Evolutionary conservation across 768 basidiomycete genomes (phyloP).

Genomic region (Pulveroboletus sp.): DNA sequence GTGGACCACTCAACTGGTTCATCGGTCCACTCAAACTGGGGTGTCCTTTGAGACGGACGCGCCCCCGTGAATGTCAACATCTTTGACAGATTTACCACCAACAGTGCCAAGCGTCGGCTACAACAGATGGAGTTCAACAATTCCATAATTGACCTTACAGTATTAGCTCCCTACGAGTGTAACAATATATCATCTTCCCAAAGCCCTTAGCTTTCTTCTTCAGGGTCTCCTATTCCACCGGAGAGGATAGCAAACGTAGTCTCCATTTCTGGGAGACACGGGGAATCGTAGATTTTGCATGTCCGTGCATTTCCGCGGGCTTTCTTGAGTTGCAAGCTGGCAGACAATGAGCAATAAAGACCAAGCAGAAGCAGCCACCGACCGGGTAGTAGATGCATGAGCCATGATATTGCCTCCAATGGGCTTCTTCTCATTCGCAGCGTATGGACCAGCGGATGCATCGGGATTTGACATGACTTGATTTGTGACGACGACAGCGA

Average conservation of each 20-base stretch:
- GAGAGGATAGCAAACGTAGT: slow-evolving; percentile 90
- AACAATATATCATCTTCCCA: neutral
- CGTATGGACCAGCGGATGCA: slow-evolving; percentile 83
- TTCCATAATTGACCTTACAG: slow-evolving; percentile 5
- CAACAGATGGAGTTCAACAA: slow-evolving; percentile 12
- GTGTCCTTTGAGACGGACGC: neutral
- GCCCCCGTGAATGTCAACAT: neutral
- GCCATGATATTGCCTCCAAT: slow-evolving; percentile 99
- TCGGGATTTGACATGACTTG: slow-evolving; percentile 99
- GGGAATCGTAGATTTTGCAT: slow-evolving; percentile 97
- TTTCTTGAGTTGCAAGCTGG: slow-evolving; percentile 86
- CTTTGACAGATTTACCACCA: neutral
- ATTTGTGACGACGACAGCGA: slow-evolving; percentile 95
- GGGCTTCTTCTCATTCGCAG: slow-evolving; percentile 93
- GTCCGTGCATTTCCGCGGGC: slow-evolving; percentile 86
- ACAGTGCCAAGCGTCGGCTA: neutral
- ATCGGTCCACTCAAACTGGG: neutral
- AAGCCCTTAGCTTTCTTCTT: slow-evolving; percentile 60
- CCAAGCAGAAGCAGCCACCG: slow-evolving; percentile 11
- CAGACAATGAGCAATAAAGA: slow-evolving; percentile 5
- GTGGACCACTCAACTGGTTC: slow-evolving; percentile 50
- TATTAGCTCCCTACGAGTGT: neutral
- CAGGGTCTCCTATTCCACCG: slow-evolving; percentile 91
- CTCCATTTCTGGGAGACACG: slow-evolving; percentile 95
- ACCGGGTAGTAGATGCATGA: slow-evolving; percentile 97